Percentiles rank a stretch among this genome's conserved stretches.
Conservation (phyloP, 2,329 filamentous ascomycete genomes). For the Lachnellula hyalina region DNA sequence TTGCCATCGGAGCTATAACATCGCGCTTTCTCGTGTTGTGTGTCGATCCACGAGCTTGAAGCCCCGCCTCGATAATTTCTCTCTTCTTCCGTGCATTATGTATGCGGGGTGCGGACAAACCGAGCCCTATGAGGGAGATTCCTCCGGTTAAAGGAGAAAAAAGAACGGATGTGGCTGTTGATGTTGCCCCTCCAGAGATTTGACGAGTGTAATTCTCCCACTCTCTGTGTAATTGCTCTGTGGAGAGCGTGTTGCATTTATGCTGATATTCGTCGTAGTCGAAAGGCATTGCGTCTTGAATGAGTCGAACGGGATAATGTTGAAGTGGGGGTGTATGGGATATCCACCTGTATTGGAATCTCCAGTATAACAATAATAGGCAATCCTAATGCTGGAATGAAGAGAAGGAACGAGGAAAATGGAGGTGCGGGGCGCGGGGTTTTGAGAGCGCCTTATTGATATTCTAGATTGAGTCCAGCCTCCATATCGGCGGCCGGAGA, state of each 20-base stretch:
- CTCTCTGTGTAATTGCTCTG: slow-evolving; percentile 36
- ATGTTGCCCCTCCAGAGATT: slow-evolving; percentile 36
- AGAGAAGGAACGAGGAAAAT: too few relatives aligned
- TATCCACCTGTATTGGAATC: neutral
- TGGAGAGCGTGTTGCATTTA: slow-evolving; percentile 34
- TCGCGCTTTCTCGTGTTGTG: slow-evolving; percentile 38
- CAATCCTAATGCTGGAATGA: too few relatives aligned
- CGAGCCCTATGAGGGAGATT: slow-evolving; percentile 36
- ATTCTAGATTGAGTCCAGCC: neutral
- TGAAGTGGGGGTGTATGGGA: neutral
- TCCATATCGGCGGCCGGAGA: neutral
- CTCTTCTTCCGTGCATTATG: slow-evolving; percentile 40
- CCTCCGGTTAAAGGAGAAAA: slow-evolving; percentile 37
- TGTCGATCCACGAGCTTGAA: slow-evolving; percentile 31
- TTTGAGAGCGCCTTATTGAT: neutral
- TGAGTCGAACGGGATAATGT: neutral
- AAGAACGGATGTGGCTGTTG: slow-evolving; percentile 34
- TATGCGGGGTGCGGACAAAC: slow-evolving; percentile 35
- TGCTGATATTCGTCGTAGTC: slow-evolving; percentile 37
- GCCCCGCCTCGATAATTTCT: slow-evolving; percentile 37
- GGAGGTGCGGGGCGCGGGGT: neutral
- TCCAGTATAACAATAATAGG: neutral
- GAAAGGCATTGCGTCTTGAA: slow-evolving; percentile 33
- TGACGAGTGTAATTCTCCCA: slow-evolving; percentile 41
- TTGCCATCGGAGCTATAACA: slow-evolving; percentile 36